These are phyloP conservation scores for Metarhizium anisopliae DNA, from an alignment of 2,329 filamentous ascomycete species.

Conservation along the genomic window DNA sequence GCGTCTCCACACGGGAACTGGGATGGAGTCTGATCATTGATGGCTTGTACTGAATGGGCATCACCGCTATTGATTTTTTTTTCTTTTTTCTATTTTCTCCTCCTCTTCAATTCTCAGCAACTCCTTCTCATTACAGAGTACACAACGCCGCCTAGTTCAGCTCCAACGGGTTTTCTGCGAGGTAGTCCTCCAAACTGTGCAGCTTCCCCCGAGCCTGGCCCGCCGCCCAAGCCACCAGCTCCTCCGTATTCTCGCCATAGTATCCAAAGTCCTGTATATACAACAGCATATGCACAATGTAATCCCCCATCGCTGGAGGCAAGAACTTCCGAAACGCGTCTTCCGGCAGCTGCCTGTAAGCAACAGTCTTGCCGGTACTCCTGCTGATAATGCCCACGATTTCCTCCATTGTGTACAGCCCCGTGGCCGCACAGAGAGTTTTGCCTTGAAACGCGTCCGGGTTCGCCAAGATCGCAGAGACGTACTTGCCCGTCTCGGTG, in stretches of 20 bases:
- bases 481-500: conserved; percentile 34
- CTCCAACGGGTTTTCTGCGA: conserved; percentile 9
- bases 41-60: too few species aligned
- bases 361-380: conserved; percentile 28
- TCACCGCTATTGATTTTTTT: too few species aligned
- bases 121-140: neutral
- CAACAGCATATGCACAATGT: conserved; percentile 6
- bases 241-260: conserved; percentile 11
- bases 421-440: conserved; percentile 32
- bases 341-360: conserved; percentile 11
- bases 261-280: conserved; percentile 14
- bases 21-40: too few species aligned
- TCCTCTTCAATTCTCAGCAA: neutral
- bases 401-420: conserved; percentile 27
- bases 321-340: conserved; percentile 12
- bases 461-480: conserved; percentile 30
- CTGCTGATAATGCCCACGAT: conserved; percentile 28
- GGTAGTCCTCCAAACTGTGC: conserved; percentile 13
- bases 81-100: neutral
- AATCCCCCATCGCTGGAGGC: conserved; percentile 6
- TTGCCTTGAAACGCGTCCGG: conserved; percentile 33
- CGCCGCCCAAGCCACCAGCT: conserved; percentile 13
- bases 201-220: conserved; percentile 12
- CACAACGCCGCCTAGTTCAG: neutral
- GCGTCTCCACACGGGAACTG: too few species aligned